Base-by-base conservation (phyloP, 2,329 filamentous ascomycete species). In the Madurella mycetomatis region DNA sequence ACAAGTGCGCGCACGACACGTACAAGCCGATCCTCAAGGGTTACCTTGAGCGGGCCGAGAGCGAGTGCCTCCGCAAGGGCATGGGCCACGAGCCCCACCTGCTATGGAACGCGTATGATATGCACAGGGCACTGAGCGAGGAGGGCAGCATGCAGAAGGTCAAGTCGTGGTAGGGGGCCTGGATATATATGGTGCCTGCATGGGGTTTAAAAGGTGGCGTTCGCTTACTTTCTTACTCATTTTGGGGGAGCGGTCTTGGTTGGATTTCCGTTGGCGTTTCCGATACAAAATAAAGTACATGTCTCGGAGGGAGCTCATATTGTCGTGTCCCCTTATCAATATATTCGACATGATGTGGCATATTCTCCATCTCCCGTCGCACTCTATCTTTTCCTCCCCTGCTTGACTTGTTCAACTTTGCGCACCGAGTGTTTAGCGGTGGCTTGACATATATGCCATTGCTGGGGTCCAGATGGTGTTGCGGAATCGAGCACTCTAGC, bases 21-120 rank as follows among this genome's bases (percentile, higher is more conserved):
- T 95, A 95, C 76, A 78, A 82, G 68, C 88, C 89, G 8, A 94
- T 95, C 65, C 77, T 95, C 47, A 78, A 80, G 68, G 87, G 88
- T 66, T 95, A 95, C 76, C 86, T 92, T 60, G 85, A 92, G 62
- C 88, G 87, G 71, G 90, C 91, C 39, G 91, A 95, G 74, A 89
- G 81, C 65, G 88, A 95, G 74, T 94, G 90, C 69, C 72, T 95
- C 70, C 82, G 79, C 70, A 92, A 90, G 80, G 91, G 90, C 17
- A 89, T 86, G 89, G 90, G 89, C 17, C 90, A 95, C 72, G 88
- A 95, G 78, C 91, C 91, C 25, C 90, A 95, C 71, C 73, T 95
- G 68, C 76, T 95, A 59, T 95, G 85, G 80, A 88, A 95, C 73
- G 78, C 81, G 45, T 95, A 95, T 70, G 89, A 95, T 71, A 88